Conservation (phyloP, 2,329 filamentous ascomycete species). For the Nigrograna mackinnonii region DNA sequence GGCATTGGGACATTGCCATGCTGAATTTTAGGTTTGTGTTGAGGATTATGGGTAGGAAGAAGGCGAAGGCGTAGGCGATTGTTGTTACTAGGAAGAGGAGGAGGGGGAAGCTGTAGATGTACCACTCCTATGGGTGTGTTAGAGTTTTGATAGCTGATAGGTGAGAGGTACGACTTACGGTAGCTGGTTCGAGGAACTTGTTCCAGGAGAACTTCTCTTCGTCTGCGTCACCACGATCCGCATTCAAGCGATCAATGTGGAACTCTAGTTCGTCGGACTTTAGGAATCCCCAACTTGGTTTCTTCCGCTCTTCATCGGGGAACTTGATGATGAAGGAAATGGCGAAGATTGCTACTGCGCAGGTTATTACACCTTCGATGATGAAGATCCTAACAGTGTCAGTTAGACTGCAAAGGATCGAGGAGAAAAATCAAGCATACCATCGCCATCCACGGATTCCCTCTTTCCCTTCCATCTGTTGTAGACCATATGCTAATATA, state of each 20-base stretch:
- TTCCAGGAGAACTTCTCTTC: conserved; percentile 22
- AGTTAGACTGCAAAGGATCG: not conserved
- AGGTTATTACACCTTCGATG: conserved; percentile 29
- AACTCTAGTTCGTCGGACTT: conserved; percentile 18
- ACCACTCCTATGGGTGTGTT: conserved; percentile 12
- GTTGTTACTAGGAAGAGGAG: conserved; percentile 25
- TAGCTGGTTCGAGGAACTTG: conserved; percentile 18
- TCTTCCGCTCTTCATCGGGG: conserved; percentile 25
- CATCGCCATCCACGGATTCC: conserved; percentile 29
- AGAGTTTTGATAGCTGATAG: not conserved
- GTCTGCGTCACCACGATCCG: conserved; percentile 26
- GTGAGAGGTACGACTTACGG: not conserved
- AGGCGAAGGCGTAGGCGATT: conserved; percentile 26
- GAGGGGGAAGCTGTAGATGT: conserved; percentile 25
- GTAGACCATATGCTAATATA: conserved; percentile 30
- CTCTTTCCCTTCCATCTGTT: conserved; percentile 28
- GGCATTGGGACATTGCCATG: conserved; percentile 24
- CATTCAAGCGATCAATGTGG: conserved; percentile 24
- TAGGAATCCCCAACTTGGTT: conserved; percentile 23
- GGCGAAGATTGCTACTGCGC: conserved; percentile 24
- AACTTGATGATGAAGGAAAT: conserved; percentile 32
- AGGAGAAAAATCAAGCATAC: conserved; percentile 6
- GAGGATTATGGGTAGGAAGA: conserved; percentile 31
- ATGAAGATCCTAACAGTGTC: conserved; percentile 25
- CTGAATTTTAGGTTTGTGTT: conserved; percentile 24